Percentiles rank a stretch among this genome's conserved stretches.
Evolutionary conservation across 345 rosid genomes (phyloP).

Genomic region (Eucalyptus cloeziana): DNA sequence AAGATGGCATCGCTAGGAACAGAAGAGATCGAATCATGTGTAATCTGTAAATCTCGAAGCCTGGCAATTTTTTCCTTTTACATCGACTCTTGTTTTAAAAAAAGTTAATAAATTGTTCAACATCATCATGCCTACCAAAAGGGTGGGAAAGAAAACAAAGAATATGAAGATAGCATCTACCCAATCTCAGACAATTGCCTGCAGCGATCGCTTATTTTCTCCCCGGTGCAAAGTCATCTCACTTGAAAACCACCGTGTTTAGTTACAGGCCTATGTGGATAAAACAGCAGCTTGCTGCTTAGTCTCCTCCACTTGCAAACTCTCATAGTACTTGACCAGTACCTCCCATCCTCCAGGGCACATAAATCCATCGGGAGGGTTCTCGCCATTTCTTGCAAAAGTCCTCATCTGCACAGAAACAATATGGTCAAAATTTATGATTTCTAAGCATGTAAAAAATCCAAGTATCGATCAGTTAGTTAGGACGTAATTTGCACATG

Average conservation of each 20-base stretch:
- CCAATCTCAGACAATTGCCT: neutral
- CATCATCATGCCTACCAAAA: neutral
- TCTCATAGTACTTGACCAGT: constrained; percentile 68
- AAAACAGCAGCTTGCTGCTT: neutral
- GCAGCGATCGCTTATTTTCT: neutral
- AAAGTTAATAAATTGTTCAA: neutral
- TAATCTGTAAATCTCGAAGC: neutral
- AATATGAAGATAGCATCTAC: neutral
- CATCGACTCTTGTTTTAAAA: neutral
- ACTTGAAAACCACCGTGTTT: neutral
- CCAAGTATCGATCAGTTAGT: neutral
- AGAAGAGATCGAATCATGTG: neutral
- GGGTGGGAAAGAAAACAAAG: neutral
- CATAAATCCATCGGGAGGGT: constrained; percentile 96
- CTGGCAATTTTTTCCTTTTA: neutral
- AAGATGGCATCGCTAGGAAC: neutral
- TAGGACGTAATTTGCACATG: neutral
- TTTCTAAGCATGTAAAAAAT: neutral
- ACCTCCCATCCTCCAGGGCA: constrained; percentile 93
- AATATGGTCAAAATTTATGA: neutral
- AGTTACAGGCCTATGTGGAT: neutral
- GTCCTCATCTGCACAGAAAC: constrained; percentile 52
- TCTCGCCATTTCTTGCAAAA: constrained; percentile 77
- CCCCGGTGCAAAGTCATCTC: neutral
- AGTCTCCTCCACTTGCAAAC: constrained; percentile 55